phyloP scores from a whole-genome alignment of 192 early-diverging fungal genomes.

The Pilaira anomala region DNA sequence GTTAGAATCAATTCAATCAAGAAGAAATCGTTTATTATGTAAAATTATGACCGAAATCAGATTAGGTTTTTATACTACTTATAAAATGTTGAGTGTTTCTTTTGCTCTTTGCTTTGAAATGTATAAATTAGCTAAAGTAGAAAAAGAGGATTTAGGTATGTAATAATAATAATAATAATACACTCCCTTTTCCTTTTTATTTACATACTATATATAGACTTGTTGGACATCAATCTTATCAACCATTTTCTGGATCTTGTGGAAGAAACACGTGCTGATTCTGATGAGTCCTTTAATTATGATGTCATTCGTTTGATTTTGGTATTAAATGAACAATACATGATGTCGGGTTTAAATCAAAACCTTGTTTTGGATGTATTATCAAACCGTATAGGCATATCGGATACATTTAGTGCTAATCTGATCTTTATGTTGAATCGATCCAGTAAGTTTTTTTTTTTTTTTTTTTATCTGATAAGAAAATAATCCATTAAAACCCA shows the following conservation, averaged over 20 bases:
- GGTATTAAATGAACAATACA: conserved; percentile 69
- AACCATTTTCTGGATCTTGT: conserved; percentile 56
- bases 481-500: no score
- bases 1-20: not conserved
- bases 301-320: conserved; percentile 52
- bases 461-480: not conserved
- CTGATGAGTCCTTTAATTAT: conserved; percentile 55
- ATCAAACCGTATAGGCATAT: conserved; percentile 45
- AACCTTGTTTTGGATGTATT: conserved; percentile 58
- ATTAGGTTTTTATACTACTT: conserved; percentile 13
- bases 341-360: conserved; percentile 39
- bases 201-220: conserved; percentile 28
- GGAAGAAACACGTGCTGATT: conserved; percentile 52
- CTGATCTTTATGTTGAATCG: conserved; percentile 92
- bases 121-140: conserved; percentile 51
- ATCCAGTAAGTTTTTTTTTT: conserved; percentile 49
- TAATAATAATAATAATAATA: no score
- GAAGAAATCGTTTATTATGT: conserved; percentile 35
- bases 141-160: conserved; percentile 50
- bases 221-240: conserved; percentile 45
- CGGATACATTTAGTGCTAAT: conserved; percentile 85
- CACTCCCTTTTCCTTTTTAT: not conserved
- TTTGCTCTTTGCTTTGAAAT: conserved; percentile 61
- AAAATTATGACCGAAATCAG: conserved; percentile 51
- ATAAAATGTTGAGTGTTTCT: conserved; percentile 41